These are phyloP conservation scores for Termitomyces sp. DNA, from an alignment of 768 basidiomycete species.

Conservation along the genomic window DNA sequence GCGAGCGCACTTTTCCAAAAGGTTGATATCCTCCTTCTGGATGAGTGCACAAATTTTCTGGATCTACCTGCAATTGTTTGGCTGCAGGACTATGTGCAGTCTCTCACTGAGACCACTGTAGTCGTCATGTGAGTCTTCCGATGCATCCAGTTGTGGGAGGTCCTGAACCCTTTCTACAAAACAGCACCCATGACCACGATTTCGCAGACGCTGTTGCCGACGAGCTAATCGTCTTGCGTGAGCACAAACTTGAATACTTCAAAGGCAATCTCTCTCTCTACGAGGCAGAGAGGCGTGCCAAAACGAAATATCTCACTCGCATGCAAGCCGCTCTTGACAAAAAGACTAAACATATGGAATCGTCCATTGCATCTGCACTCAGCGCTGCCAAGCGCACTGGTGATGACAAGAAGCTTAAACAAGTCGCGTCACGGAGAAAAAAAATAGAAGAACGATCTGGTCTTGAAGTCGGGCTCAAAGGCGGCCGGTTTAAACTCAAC, in stretches of 20 bases:
- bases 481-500: conserved; percentile 52
- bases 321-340: conserved; percentile 38
- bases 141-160: neutral
- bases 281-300: conserved; percentile 40
- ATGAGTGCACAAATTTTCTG: conserved; percentile 52
- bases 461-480: conserved; percentile 30
- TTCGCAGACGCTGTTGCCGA: conserved; percentile 58
- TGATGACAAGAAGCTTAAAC: conserved; percentile 51
- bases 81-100: conserved; percentile 47
- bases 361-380: conserved; percentile 48
- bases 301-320: conserved; percentile 37
- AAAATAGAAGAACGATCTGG: conserved; percentile 42
- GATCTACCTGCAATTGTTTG: conserved; percentile 51
- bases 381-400: conserved; percentile 50
- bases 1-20: conserved; percentile 54
- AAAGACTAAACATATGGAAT: conserved; percentile 39
- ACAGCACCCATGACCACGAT: conserved; percentile 53
- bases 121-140: conserved; percentile 38
- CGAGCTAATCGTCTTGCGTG: conserved; percentile 56
- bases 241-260: conserved; percentile 48
- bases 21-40: conserved; percentile 53
- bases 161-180: neutral
- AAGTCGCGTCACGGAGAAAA: conserved; percentile 55
- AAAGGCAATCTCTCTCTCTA: conserved; percentile 51
- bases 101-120: conserved; percentile 40